Evolutionary conservation across 1,284 basidiomycete genomes (phyloP), one percentile per base, ranked within the genome.

Genomic region (Coniferiporia weirii): DNA sequence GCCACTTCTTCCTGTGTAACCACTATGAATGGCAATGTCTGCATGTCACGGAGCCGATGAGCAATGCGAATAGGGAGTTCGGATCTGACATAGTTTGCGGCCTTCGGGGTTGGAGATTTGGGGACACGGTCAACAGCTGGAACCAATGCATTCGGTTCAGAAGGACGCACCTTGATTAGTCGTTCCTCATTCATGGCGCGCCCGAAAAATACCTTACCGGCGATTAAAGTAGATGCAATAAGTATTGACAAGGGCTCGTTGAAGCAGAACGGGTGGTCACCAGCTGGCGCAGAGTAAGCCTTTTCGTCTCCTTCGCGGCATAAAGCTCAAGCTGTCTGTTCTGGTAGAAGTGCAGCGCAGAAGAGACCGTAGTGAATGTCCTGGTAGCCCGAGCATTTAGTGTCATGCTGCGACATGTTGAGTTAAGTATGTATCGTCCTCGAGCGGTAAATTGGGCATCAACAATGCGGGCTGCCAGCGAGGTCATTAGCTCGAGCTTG

Each of bases 21-120:
- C 8, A 94, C 93, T 27, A 92, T 84, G 68, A 91, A 95, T 0
- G 94, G 93, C 44, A 96, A 75, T 1, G 85, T 76, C 73, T 96
- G 93, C 65, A 96, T 77, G 67, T 96, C 93, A 60, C 91, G 82
- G 61, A 96, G 76, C 47, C 94, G 82, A 71, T 95, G 93, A 3
- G 93, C 89, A 69, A 96, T 89, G 50, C 93, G 83, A 13, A 94
- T 85, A 12, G 94, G 91, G 7, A 96, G 75, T 69, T 96, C 94
- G 12, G 89, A 88, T 51, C 93, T 84, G 36, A 96, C 90, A 72
- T 94, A 93, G 71, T 95, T 94, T 63, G 90, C 92, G 63, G 87
- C 90, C 90, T 92, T 61, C 45, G 50, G 12, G 45, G 50, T 34
- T 61, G 13, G 54, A 59, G 5, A 27, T 27, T 47, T 36, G 64